A percentile compares a stretch with the other conserved stretches of the same genome.
These are phyloP conservation scores for Sclerotinia subarctica DNA, from an alignment of 2,329 filamentous ascomycete genomes.

Conservation along the genomic window DNA sequence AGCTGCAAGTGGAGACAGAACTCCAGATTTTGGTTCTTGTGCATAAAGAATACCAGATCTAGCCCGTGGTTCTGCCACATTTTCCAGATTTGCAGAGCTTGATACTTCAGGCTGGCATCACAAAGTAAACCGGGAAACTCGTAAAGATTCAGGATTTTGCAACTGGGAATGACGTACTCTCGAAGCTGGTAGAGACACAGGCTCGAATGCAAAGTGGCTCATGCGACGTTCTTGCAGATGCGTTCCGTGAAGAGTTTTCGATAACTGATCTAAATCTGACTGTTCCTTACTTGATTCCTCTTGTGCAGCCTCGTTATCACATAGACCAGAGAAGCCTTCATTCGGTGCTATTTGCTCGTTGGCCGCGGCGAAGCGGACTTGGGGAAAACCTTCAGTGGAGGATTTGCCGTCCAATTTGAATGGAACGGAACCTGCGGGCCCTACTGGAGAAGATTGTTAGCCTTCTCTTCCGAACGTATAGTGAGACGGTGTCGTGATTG, in stretches of 20 bases:
- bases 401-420: slow-evolving; percentile 24
- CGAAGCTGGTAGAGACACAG: slow-evolving; percentile 81
- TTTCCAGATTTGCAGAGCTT: slow-evolving; percentile 14
- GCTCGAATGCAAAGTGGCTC: slow-evolving; percentile 85
- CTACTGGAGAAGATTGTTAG: slow-evolving; percentile 6
- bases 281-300: slow-evolving; percentile 26
- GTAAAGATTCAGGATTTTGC: background rate
- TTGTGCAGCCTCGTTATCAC: slow-evolving; percentile 30
- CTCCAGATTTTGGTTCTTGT: slow-evolving; percentile 26
- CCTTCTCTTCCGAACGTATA: background rate
- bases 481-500: slow-evolving; percentile 23
- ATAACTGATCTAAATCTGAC: slow-evolving; percentile 46
- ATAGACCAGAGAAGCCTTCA: slow-evolving; percentile 35
- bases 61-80: slow-evolving; percentile 24
- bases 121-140: background rate
- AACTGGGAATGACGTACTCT: slow-evolving; percentile 58
- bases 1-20: slow-evolving; percentile 30
- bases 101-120: slow-evolving; percentile 3
- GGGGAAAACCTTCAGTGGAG: slow-evolving; percentile 40
- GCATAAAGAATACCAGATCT: slow-evolving; percentile 21
- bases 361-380: slow-evolving; percentile 69
- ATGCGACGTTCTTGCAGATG: slow-evolving; percentile 79
- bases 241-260: slow-evolving; percentile 67
- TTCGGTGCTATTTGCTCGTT: slow-evolving; percentile 66
- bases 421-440: slow-evolving; percentile 7